These are phyloP conservation scores for Dalbergia oliveri DNA, from an alignment of 306 rosid genomes.

Conservation along the genomic window DNA sequence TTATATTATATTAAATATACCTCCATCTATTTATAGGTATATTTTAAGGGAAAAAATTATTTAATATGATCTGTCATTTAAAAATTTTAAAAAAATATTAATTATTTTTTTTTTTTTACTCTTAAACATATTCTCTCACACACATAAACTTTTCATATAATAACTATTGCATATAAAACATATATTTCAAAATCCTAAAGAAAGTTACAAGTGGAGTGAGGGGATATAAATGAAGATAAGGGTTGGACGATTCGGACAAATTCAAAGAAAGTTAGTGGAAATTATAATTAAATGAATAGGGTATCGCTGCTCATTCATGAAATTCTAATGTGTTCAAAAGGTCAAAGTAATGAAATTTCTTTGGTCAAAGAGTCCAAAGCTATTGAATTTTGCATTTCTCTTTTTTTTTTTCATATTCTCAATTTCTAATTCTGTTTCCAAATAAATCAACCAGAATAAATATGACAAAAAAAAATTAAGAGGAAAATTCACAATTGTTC, in stretches of 20 bases:
- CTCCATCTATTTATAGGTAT: no score
- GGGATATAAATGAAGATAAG: no score
- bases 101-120: no score
- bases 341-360: conserved; percentile 24
- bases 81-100: no score
- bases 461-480: background rate
- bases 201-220: no score
- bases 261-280: background rate
- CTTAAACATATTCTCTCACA: no score
- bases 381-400: conserved; percentile 6
- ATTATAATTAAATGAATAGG: background rate
- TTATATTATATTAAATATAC: no score
- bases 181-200: no score
- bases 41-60: no score
- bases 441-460: conserved; percentile 28
- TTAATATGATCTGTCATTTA: no score
- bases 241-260: background rate
- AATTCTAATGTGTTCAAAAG: background rate
- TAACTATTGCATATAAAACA: no score
- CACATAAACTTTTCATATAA: no score
- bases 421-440: background rate
- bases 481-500: conserved; percentile 45
- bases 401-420: background rate
- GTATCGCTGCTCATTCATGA: background rate
- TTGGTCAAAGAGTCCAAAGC: background rate